A percentile compares a stretch with the other conserved stretches of the same genome.
These are phyloP conservation scores for Plasmodium berghei DNA, from an alignment of 169 alveolate genomes.

Conservation along the genomic window DNA sequence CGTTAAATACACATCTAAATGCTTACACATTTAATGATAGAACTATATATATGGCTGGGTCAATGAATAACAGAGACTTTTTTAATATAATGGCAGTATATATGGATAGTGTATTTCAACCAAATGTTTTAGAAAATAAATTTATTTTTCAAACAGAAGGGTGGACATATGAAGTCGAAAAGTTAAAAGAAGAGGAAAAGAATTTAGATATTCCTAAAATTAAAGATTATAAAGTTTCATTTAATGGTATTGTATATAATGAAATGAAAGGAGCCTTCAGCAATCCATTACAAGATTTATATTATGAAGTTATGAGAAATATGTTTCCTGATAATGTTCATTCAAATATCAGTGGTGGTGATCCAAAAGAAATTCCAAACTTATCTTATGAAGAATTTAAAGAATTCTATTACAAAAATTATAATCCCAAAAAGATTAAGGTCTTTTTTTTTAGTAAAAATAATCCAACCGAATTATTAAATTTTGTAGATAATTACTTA, in stretches of 20 bases:
- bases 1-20: slow-evolving; percentile 88
- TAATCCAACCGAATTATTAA: slow-evolving; percentile 78
- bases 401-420: slow-evolving; percentile 83
- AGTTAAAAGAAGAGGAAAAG: slow-evolving; percentile 52
- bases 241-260: slow-evolving; percentile 84
- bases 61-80: slow-evolving; percentile 86
- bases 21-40: slow-evolving; percentile 91
- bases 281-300: slow-evolving; percentile 59
- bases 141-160: slow-evolving; percentile 89
- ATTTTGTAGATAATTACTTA: slow-evolving; percentile 81
- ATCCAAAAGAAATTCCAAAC: slow-evolving; percentile 88
- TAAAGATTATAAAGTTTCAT: slow-evolving; percentile 81
- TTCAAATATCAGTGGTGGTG: slow-evolving; percentile 89
- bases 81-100: slow-evolving; percentile 86
- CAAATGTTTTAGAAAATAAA: slow-evolving; percentile 80
- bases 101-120: slow-evolving; percentile 90
- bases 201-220: slow-evolving; percentile 50
- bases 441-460: slow-evolving; percentile 86
- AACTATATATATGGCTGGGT: slow-evolving; percentile 90
- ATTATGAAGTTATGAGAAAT: slow-evolving; percentile 54
- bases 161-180: slow-evolving; percentile 87
- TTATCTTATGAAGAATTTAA: slow-evolving; percentile 85
- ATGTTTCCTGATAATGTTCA: slow-evolving; percentile 83
- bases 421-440: slow-evolving; percentile 88
- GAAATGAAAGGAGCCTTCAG: slow-evolving; percentile 83